Base-by-base conservation (phyloP, 768 basidiomycete genomes). In the Phlebiopsis gigantea region DNA sequence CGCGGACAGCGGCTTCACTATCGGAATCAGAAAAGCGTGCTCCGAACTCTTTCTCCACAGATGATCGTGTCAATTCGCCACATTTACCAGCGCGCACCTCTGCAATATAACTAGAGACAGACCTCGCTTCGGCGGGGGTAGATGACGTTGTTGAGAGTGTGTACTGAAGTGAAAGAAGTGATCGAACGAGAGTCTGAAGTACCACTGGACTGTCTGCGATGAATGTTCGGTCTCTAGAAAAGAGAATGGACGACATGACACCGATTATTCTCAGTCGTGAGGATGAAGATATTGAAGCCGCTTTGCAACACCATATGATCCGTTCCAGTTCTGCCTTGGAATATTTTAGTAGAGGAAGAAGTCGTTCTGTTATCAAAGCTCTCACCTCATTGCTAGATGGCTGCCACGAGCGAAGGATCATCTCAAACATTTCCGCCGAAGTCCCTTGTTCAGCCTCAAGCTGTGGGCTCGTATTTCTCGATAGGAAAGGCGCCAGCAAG, bases 261-360 rank as follows among this genome's bases (percentile, higher is more conserved):
- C 73, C 73, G 17, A 89, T 62, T 24, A 86, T 72, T 21, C 82
- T 77, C 8, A 75, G 73, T 17, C 82, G 76, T 48, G 78, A 69
- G 17, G 62, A 62, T 7, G 77, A 73, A 6, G 73, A 70, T 19
- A 75, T 73, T 6, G 75, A 68, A 0, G 81, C 81, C 8, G 85
- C 85, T 60, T 79, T 80, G 61, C 82, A 82, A 64, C 87, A 89
- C 88, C 88, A 91, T 28, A 85, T 59, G 61, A 78, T 81, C 24
- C 88, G 80, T 57, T 83, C 82, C 9, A 85, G 72, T 53, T 77
- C 79, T 22, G 69, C 72, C 61, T 77, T 65, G 74, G 60, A 29
- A 48, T 48, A 21, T 31, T 50, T 46, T 29, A 57, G 57, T 14
- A 46, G 12, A 47, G 41, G 30, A n/a, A 19, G 39, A 9, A 8